phyloP scores from a whole-genome alignment of 2,329 filamentous ascomycete species.

The Fulvia fulva region DNA sequence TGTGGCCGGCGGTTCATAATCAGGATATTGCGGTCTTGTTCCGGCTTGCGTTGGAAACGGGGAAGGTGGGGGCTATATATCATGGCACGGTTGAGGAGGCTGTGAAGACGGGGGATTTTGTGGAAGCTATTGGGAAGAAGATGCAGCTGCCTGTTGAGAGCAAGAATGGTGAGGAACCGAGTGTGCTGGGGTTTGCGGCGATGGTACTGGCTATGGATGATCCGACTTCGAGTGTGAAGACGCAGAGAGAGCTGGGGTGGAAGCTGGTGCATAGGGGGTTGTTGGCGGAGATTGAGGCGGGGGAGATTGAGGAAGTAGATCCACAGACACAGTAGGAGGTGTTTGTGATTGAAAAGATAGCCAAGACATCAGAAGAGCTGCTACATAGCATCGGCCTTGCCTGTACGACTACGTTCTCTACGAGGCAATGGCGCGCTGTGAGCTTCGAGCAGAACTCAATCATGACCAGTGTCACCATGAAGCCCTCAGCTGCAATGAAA shows the following conservation, averaged over 20 bases:
- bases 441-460: too few relatives aligned
- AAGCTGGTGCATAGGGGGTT: constrained; percentile 33
- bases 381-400: too few relatives aligned
- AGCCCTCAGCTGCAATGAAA: too few relatives aligned
- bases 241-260: constrained; percentile 40
- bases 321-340: neutral
- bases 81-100: constrained; percentile 33
- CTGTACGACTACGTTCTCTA: too few relatives aligned
- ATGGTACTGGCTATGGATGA: constrained; percentile 35
- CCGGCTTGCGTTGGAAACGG: constrained; percentile 36
- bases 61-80: constrained; percentile 33
- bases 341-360: too few relatives aligned
- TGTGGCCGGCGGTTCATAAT: constrained; percentile 36
- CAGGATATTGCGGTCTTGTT: constrained; percentile 44
- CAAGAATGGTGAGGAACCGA: constrained; percentile 26
- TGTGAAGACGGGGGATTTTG: constrained; percentile 15
- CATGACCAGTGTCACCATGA: too few relatives aligned
- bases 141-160: constrained; percentile 10
- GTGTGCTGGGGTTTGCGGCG: constrained; percentile 34
- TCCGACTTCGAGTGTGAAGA: constrained; percentile 37
- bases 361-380: too few relatives aligned
- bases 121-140: constrained; percentile 7
- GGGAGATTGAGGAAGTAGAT: neutral
- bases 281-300: constrained; percentile 32
- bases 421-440: too few relatives aligned